Conservation (phyloP, 345 rosid species). For the Mangifera indica region DNA sequence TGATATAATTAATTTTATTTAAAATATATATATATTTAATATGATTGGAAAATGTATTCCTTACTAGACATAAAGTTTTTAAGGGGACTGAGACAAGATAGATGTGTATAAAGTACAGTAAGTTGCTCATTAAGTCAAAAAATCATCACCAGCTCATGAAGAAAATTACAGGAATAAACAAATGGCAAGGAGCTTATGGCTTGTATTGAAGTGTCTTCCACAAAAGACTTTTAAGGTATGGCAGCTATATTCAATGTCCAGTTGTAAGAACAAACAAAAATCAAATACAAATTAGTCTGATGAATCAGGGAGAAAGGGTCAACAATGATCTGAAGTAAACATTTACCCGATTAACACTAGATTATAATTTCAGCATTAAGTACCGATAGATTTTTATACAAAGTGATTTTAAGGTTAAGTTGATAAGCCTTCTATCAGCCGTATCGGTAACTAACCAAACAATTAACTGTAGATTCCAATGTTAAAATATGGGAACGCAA, state of each 20-base stretch:
- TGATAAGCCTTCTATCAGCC: conserved; percentile 7
- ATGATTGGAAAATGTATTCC: not conserved
- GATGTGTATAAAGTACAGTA: not conserved
- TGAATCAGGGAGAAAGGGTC: not conserved
- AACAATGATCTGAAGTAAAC: not conserved
- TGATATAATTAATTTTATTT: too few species aligned
- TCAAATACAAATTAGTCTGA: not conserved
- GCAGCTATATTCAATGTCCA: not conserved
- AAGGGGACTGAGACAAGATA: not conserved
- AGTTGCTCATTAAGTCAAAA: not conserved
- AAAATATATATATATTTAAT: too few species aligned
- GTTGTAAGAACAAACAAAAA: not conserved
- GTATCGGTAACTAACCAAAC: not conserved
- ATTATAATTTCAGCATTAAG: not conserved
- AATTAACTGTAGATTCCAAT: too few species aligned
- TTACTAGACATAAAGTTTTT: not conserved
- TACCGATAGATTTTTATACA: too few species aligned
- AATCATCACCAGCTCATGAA: not conserved
- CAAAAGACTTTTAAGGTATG: not conserved
- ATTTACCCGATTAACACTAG: too few species aligned
- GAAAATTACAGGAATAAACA: not conserved
- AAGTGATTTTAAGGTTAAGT: not conserved
- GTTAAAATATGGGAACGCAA: too few species aligned
- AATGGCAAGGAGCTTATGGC: not conserved
- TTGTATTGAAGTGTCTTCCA: not conserved